Conservation (phyloP, 2,329 filamentous ascomycete species). For the Cyphellophora attinorum region DNA sequence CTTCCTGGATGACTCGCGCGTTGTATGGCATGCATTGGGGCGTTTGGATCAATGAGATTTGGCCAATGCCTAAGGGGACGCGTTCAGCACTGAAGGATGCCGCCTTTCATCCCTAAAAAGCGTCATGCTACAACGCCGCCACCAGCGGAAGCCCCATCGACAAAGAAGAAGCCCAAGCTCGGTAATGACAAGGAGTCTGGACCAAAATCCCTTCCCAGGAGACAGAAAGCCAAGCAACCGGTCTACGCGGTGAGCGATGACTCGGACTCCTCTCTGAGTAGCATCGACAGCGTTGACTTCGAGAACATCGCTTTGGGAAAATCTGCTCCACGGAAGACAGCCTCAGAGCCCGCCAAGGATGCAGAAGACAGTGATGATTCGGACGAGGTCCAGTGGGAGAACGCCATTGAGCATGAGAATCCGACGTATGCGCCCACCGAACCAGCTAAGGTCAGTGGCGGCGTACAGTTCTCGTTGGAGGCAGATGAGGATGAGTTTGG, state of each 20-base stretch:
- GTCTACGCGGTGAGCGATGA: conserved; percentile 18
- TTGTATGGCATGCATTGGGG: too few relatives aligned
- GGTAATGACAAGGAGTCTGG: too few relatives aligned
- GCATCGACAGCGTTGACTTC: conserved; percentile 44
- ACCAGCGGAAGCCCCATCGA: conserved; percentile 16
- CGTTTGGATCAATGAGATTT: too few relatives aligned
- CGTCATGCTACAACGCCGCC: conserved; percentile 25
- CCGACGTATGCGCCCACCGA: background rate
- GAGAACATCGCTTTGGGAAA: too few relatives aligned
- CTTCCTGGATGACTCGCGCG: too few relatives aligned
- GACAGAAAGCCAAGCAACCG: too few relatives aligned
- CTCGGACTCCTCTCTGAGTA: conserved; percentile 28
- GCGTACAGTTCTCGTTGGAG: background rate
- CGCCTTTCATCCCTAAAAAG: conserved; percentile 37
- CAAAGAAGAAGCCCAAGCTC: conserved; percentile 18
- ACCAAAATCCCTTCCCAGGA: too few relatives aligned
- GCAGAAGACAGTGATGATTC: conserved; percentile 50
- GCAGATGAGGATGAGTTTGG: conserved; percentile 38
- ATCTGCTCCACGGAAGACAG: conserved; percentile 21
- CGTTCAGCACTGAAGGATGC: too few relatives aligned
- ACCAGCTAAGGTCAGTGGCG: background rate
- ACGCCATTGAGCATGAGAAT: background rate
- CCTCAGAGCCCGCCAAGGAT: conserved; percentile 21
- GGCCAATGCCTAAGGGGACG: too few relatives aligned
- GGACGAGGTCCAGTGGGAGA: conserved; percentile 45